phyloP scores from a whole-genome alignment of 257 asterid species.

The Marsdenia floribunda region DNA sequence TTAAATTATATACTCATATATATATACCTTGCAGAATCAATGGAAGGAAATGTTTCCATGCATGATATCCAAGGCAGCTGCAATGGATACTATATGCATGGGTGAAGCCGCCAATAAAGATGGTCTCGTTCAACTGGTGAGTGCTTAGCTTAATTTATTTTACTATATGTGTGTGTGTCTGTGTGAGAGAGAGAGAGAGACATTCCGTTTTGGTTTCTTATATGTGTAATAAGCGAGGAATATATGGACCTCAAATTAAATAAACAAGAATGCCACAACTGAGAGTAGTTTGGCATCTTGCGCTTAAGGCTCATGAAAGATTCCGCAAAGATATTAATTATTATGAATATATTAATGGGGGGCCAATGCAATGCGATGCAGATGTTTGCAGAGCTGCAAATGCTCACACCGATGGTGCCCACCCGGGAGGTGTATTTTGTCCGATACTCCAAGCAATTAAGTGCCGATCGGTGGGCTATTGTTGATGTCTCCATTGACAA shows the following conservation, averaged over 20 bases:
- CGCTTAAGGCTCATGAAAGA: background rate
- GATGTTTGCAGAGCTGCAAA: slow-evolving; percentile 89
- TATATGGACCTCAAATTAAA: background rate
- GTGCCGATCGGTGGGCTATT: slow-evolving; percentile 68
- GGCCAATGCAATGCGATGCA: slow-evolving; percentile 15
- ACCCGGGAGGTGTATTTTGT: slow-evolving; percentile 69
- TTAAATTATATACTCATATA: no score
- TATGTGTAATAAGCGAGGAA: background rate
- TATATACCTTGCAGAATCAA: slow-evolving; percentile 42
- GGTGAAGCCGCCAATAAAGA: slow-evolving; percentile 68
- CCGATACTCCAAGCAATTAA: slow-evolving; percentile 57
- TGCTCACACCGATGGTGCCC: slow-evolving; percentile 82
- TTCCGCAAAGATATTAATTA: background rate
- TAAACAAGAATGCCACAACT: background rate
- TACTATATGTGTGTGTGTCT: no score
- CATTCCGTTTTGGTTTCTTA: no score
- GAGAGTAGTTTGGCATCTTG: background rate
- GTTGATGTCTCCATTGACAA: slow-evolving; percentile 71
- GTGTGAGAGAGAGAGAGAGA: no score
- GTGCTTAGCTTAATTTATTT: background rate
- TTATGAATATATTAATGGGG: background rate
- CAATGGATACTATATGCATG: slow-evolving; percentile 49
- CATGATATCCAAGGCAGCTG: slow-evolving; percentile 64
- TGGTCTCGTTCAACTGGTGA: slow-evolving; percentile 74
- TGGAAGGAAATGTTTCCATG: slow-evolving; percentile 83